These are phyloP conservation scores for Cladorrhinum sp. DNA, from an alignment of 2,329 filamentous ascomycete species.

Conservation along the genomic window DNA sequence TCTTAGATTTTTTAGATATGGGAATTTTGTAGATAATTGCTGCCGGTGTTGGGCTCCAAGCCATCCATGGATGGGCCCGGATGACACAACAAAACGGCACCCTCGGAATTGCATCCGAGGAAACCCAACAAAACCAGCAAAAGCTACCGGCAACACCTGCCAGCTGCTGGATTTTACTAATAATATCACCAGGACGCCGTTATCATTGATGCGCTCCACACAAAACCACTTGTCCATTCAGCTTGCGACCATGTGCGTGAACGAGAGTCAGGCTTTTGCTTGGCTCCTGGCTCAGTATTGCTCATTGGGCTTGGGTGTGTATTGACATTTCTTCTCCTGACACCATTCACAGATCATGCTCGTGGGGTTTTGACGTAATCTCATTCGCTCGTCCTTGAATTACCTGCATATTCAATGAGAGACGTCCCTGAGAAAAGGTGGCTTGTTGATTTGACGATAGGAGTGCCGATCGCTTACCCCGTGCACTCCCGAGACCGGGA, in stretches of 20 bases:
- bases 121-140: slow-evolving; percentile 3
- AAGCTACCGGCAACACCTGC: slow-evolving; percentile 2
- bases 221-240: slow-evolving; percentile 4
- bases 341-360: slow-evolving; percentile 26
- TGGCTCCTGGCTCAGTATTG: not conserved
- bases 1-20: slow-evolving; percentile 27
- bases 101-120: slow-evolving; percentile 3
- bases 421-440: slow-evolving; percentile 7
- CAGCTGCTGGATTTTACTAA: slow-evolving; percentile 11
- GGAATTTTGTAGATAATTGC: slow-evolving; percentile 29
- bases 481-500: slow-evolving; percentile 20
- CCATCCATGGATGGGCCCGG: not conserved
- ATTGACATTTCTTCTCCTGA: not conserved
- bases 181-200: slow-evolving; percentile 7
- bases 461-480: slow-evolving; percentile 19
- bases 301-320: not conserved
- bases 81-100: slow-evolving; percentile 4
- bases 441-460: slow-evolving; percentile 5
- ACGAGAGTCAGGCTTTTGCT: not conserved
- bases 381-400: slow-evolving; percentile 35
- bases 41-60: slow-evolving; percentile 17
- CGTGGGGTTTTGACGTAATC: slow-evolving; percentile 39
- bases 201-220: slow-evolving; percentile 6
- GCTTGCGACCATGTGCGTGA: slow-evolving; percentile 13
- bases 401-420: slow-evolving; percentile 7